Percentiles rank a stretch among this genome's conserved stretches.
phyloP scores from a whole-genome alignment of 495 filamentous ascomycete species.

The Tuber melanosporum region DNA sequence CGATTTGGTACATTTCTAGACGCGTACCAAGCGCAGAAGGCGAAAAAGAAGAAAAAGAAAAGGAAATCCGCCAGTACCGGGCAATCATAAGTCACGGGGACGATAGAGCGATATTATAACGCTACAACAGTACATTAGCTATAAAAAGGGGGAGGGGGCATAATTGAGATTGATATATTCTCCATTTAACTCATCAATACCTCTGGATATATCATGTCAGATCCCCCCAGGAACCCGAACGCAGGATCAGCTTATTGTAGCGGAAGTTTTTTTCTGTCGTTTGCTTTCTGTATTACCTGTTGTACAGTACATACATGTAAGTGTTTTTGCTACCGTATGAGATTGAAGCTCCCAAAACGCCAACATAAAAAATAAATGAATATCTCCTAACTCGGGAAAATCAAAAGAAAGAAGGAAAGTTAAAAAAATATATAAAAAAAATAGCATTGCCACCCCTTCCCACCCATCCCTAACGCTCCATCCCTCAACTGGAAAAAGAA shows the following conservation, averaged over 20 bases:
- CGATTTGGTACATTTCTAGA: slow-evolving; percentile 25
- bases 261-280: slow-evolving; percentile 4
- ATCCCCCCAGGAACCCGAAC: not conserved
- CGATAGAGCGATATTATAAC: not conserved
- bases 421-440: slow-evolving; percentile 3
- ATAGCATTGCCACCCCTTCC: not conserved
- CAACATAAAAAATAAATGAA: slow-evolving; percentile 11
- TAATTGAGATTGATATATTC: not conserved
- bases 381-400: slow-evolving; percentile 26
- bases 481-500: not conserved
- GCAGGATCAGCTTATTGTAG: slow-evolving; percentile 5
- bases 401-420: not conserved
- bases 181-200: not conserved
- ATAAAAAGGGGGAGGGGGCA: not conserved
- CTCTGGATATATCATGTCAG: not conserved
- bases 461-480: not conserved
- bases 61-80: slow-evolving; percentile 23
- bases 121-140: not conserved
- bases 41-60: slow-evolving; percentile 45
- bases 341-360: slow-evolving; percentile 9
- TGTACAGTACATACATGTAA: slow-evolving; percentile 4
- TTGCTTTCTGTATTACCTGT: slow-evolving; percentile 19
- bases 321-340: slow-evolving; percentile 26
- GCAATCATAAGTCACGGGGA: not conserved
- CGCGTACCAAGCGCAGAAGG: slow-evolving; percentile 41